A percentile compares a stretch with the other conserved stretches of the same genome.
These are phyloP conservation scores for Litchi chinensis DNA, from an alignment of 345 rosid genomes.

Conservation along the genomic window DNA sequence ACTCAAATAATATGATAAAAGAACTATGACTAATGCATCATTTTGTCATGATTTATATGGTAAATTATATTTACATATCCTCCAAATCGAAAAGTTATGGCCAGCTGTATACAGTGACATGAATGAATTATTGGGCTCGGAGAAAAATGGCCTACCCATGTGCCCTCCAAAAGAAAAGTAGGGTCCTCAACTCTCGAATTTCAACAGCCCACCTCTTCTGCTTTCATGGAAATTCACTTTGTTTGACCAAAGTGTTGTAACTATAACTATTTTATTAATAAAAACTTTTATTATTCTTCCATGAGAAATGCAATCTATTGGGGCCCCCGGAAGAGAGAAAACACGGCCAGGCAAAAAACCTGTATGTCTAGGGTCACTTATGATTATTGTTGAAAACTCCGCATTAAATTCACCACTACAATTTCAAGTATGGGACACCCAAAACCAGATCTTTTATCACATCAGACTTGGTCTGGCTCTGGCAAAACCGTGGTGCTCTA, in stretches of 20 bases:
- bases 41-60: too few relatives aligned
- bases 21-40: too few relatives aligned
- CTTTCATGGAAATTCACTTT: not conserved
- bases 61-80: too few relatives aligned
- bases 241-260: not conserved
- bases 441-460: too few relatives aligned
- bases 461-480: not conserved
- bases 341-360: not conserved
- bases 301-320: not conserved
- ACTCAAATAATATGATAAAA: too few relatives aligned
- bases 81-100: too few relatives aligned
- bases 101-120: not conserved
- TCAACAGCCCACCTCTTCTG: too few relatives aligned
- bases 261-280: too few relatives aligned
- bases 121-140: not conserved
- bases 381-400: not conserved
- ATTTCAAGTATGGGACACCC: too few relatives aligned
- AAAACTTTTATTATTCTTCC: too few relatives aligned
- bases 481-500: not conserved
- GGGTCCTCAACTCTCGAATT: not conserved
- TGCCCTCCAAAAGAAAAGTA: not conserved
- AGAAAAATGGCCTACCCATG: not conserved
- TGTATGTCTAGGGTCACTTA: not conserved
- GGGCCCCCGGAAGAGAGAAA: not conserved
- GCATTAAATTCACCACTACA: too few relatives aligned